phyloP scores from a whole-genome alignment of 371 early-diverging fungal genomes.

The Blakeslea trispora region DNA sequence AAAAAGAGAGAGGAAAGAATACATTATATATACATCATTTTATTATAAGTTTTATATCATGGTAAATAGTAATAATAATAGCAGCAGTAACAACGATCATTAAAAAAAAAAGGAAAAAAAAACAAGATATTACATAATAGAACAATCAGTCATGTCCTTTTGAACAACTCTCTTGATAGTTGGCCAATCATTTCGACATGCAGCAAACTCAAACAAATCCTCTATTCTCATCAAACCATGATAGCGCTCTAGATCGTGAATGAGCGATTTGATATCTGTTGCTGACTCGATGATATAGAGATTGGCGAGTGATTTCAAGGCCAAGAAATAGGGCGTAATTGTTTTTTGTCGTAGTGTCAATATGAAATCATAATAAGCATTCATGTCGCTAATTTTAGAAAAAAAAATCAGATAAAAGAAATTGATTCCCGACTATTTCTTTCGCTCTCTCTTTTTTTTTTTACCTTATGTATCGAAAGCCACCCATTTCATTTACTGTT shows the following conservation, averaged over 20 bases:
- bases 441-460: background rate
- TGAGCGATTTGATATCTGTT: constrained; percentile 76
- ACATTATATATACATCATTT: background rate
- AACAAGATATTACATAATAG: constrained; percentile 52
- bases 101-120: background rate
- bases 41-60: constrained; percentile 2
- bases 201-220: constrained; percentile 91
- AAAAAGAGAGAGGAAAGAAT: background rate
- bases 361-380: constrained; percentile 72
- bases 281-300: constrained; percentile 87
- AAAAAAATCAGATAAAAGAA: background rate
- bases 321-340: constrained; percentile 78
- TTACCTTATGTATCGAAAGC: constrained; percentile 77
- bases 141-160: constrained; percentile 67
- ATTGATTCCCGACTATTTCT: background rate
- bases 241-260: constrained; percentile 85
- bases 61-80: constrained; percentile 9
- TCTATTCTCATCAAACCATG: constrained; percentile 84
- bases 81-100: constrained; percentile 4
- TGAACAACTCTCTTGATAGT: constrained; percentile 85
- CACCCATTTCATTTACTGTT: constrained; percentile 79
- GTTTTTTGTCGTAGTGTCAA: constrained; percentile 66
- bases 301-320: constrained; percentile 91
- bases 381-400: constrained; percentile 81
- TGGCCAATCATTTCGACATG: constrained; percentile 86